phyloP scores from a whole-genome alignment of 768 basidiomycete species.

The Suillus decipiens region DNA sequence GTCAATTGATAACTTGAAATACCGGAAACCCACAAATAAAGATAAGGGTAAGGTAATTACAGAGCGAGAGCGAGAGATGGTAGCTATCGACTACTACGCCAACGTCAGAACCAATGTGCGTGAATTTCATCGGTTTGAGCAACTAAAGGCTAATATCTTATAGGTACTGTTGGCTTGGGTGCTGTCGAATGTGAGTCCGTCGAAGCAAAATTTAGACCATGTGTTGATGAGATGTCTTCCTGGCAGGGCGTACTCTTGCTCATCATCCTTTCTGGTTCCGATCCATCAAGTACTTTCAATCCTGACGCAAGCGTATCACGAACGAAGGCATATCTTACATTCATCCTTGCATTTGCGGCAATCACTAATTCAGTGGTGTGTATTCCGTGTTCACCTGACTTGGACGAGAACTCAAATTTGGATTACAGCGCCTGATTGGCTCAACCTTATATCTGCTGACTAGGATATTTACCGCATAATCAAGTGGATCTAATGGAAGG shows the following conservation, averaged over 20 bases:
- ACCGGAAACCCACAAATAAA: conserved; percentile 47
- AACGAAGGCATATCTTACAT: conserved; percentile 75
- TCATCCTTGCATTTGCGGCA: conserved; percentile 81
- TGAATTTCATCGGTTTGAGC: background rate
- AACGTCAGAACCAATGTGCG: conserved; percentile 79
- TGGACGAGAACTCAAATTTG: conserved; percentile 6
- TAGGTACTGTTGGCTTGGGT: conserved; percentile 80
- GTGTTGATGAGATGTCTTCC: conserved; percentile 3
- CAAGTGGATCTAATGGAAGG: conserved; percentile 4
- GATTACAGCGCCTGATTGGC: conserved; percentile 53
- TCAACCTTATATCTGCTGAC: conserved; percentile 57
- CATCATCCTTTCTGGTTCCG: conserved; percentile 62
- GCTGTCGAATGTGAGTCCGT: conserved; percentile 67
- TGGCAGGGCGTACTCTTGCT: conserved; percentile 67
- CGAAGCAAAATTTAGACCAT: background rate
- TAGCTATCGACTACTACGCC: conserved; percentile 85
- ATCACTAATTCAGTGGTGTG: conserved; percentile 67
- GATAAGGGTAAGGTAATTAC: conserved; percentile 32
- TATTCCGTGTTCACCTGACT: background rate
- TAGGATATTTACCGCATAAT: conserved; percentile 52
- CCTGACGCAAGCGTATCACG: conserved; percentile 47
- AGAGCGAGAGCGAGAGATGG: conserved; percentile 66
- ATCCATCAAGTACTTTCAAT: conserved; percentile 62
- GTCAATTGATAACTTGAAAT: conserved; percentile 71
- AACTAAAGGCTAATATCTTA: background rate